These are phyloP conservation scores for Leishmania arabica DNA, from an alignment of 208 protist species.

Conservation along the genomic window DNA sequence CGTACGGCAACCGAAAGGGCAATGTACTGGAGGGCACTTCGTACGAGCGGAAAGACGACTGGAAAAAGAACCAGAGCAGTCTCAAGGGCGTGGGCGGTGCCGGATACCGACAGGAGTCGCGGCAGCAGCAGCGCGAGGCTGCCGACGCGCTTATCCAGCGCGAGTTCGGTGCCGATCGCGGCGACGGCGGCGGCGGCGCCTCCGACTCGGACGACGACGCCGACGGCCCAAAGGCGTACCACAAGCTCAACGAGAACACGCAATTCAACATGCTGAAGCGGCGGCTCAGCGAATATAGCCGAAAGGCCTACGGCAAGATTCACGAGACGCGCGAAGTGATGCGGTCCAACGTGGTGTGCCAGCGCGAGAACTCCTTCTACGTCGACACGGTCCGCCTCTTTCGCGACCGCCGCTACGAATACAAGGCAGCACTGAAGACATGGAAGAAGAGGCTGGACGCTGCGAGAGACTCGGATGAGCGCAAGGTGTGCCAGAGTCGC, in stretches of 20 bases:
- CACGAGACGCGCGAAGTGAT: conserved; percentile 93
- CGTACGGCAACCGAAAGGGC: conserved; percentile 90
- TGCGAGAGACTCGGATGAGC: conserved; percentile 84
- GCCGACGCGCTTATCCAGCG: conserved; percentile 62
- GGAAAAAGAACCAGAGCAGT: conserved; percentile 39
- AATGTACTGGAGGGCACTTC: conserved; percentile 90
- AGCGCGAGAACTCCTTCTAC: conserved; percentile 99
- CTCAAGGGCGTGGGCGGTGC: conserved; percentile 9
- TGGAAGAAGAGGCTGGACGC: conserved; percentile 94
- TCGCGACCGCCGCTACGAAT: conserved; percentile 99
- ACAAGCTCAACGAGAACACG: conserved; percentile 90
- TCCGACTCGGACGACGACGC: conserved; percentile 47
- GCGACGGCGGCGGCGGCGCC: conserved; percentile 10
- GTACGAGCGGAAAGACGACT: conserved; percentile 77
- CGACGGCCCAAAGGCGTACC: conserved; percentile 68
- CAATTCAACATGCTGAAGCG: conserved; percentile 95
- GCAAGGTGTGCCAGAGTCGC: conserved; percentile 89
- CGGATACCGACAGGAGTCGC: conserved; percentile 77
- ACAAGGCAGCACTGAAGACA: conserved; percentile 97
- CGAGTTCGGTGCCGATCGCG: conserved; percentile 27
- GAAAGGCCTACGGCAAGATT: conserved; percentile 97
- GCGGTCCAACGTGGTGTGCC: conserved; percentile 97
- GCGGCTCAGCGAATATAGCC: conserved; percentile 96
- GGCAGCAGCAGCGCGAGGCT: conserved; percentile 66
- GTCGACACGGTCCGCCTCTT: conserved; percentile 99